Evolutionary conservation across 1,284 basidiomycete genomes (phyloP).

Genomic region (Trichosporon faecale): DNA sequence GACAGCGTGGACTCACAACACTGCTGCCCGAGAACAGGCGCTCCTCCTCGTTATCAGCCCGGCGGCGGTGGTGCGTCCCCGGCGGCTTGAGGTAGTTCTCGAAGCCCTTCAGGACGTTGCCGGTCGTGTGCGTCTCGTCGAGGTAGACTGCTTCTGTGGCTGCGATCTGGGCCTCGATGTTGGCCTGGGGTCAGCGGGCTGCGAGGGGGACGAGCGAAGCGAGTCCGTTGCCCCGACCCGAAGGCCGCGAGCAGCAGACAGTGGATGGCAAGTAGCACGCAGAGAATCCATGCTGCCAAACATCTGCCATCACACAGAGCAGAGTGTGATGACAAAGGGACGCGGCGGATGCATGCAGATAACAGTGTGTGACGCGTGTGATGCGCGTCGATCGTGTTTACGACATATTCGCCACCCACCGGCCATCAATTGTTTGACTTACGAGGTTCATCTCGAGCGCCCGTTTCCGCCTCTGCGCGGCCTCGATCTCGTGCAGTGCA

Average conservation of each 20-base stretch:
- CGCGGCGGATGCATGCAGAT: not conserved
- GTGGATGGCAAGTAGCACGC: no score
- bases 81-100: constrained; percentile 54
- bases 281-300: no score
- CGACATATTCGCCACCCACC: not conserved
- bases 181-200: constrained; percentile 41
- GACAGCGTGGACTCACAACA: not conserved
- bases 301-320: no score
- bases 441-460: constrained; percentile 43
- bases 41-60: constrained; percentile 49
- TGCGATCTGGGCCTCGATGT: constrained; percentile 54
- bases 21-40: constrained; percentile 52
- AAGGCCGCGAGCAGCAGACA: not conserved
- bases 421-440: constrained; percentile 16
- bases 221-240: no score
- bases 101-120: constrained; percentile 49
- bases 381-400: not conserved
- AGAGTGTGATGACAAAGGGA: no score
- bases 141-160: constrained; percentile 55
- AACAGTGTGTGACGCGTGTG: not conserved
- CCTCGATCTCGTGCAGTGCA: constrained; percentile 44
- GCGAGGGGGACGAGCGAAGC: no score
- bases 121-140: constrained; percentile 48
- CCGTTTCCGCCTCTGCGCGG: constrained; percentile 40
- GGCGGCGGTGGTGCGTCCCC: constrained; percentile 31